Base-by-base conservation (phyloP, 768 basidiomycete species). In the Hydnomerulius pinastri region DNA sequence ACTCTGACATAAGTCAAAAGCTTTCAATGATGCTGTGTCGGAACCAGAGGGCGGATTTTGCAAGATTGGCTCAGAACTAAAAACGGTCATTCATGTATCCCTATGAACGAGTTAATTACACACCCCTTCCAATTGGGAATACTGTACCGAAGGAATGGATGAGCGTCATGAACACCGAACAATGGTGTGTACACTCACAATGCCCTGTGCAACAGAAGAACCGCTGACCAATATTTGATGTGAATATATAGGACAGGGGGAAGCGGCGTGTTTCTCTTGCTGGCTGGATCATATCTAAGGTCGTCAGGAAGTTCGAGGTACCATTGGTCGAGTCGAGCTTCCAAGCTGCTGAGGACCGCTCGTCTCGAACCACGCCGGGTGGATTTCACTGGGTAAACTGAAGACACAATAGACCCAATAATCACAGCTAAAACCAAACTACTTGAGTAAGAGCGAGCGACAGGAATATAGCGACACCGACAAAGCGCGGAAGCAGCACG, bases 81-180 rank as follows among this genome's bases (percentile, higher is more conserved):
- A 21, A 51, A 43, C 44, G 37, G 25, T 36, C 32, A 53, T 55
- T 17, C 32, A 49, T 52, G 25, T 21, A 28, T n/a, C 12, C 39
- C 13, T 35, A 28, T 8, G 41, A 11, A 23, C 21, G 35, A 46
- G 11, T 24, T 25, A 15, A 33, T 46, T 43, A 50, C 72, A 56
- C 67, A 87, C 88, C 80, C 77, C 58, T 79, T 81, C 81, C 81
- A 84, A 58, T 86, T 85, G 2, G 88, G 87, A 64, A 90, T 83
- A 58, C 88, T 89, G 50, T 27, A 51, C 7, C 8, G 41, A 54
- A 38, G 30, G 35, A 17, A 51, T 45, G 54, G 28, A 40, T 61
- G 17, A 62, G 44, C 12, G 51, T 46, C 29, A 28, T 37, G 39
- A 39, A 38, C 6, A n/a, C 48, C 21, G 9, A 54, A 30, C 30